Evolutionary conservation across 2,329 filamentous ascomycete genomes (phyloP).

Genomic region (Orbilia quercus): DNA sequence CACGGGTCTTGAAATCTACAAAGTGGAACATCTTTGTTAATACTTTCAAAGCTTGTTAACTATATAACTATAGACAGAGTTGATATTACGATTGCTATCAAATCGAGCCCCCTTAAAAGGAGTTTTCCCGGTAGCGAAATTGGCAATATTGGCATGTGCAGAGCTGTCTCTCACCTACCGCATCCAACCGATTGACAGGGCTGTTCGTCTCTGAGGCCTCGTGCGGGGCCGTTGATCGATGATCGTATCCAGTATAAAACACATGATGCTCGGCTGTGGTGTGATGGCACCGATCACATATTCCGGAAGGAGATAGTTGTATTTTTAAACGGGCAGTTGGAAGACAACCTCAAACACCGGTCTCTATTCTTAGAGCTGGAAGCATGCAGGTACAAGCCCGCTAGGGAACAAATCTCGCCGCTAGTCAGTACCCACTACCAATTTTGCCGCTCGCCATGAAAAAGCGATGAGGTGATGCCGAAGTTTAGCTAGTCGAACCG

Average conservation of each 20-base stretch:
- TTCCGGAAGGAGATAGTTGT: constrained; percentile 27
- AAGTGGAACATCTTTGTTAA: too few relatives aligned
- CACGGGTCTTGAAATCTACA: too few relatives aligned
- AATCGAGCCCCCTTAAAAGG: constrained; percentile 20
- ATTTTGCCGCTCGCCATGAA: constrained; percentile 31
- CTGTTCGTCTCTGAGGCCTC: constrained; percentile 2
- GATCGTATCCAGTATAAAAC: constrained; percentile 18
- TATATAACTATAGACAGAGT: too few relatives aligned
- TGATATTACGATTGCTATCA: background rate
- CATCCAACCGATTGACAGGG: constrained; percentile 3
- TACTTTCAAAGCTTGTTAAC: too few relatives aligned
- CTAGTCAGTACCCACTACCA: constrained; percentile 11
- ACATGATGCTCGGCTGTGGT: constrained; percentile 13
- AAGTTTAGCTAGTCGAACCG: constrained; percentile 16
- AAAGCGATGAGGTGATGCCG: background rate
- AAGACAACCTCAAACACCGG: constrained; percentile 34
- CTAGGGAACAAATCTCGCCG: constrained; percentile 31
- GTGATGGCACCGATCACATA: constrained; percentile 22
- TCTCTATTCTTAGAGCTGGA: constrained; percentile 52
- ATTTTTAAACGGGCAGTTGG: constrained; percentile 12
- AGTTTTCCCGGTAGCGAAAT: constrained; percentile 30
- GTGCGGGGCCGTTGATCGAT: constrained; percentile 11
- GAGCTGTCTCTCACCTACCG: constrained; percentile 16
- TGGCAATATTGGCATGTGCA: constrained; percentile 1
- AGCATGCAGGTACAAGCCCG: constrained; percentile 2